Evolutionary conservation across 2,329 filamentous ascomycete genomes (phyloP), one percentile per base, ranked within the genome.

Genomic region (Fusarium musae): DNA sequence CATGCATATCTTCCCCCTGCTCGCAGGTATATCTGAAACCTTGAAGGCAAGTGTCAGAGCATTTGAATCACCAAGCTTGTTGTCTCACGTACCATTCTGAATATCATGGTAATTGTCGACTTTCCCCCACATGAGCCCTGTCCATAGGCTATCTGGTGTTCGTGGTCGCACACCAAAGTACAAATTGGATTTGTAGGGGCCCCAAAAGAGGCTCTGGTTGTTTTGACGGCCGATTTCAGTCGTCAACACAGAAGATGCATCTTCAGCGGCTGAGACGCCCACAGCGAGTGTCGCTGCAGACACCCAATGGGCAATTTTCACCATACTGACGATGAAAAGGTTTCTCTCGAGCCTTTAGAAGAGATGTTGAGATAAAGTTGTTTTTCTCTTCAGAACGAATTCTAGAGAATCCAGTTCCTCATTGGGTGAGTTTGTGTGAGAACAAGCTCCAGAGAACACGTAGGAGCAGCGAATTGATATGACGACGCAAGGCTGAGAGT

Each of bases 11-110:
- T 81, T 97, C 94, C 81, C 96, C 90, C 82, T 99, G 96, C 82
- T 98, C 96, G 84, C 96, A 99, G 0, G 96, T 98, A 82, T 97
- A 95, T 73, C 96, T 91, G 78, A 98, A 93, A 77, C 92, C 94
- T 96, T 46, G 16, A 79, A 19, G 19, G 30, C 19, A 8, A 39
- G 12, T 49, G 70, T 70, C 61, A 59, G 69, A 43, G 26, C 39
- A 62, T 47, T 37, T 39, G 37, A 63, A 28, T 2, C 26, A 59
- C 40, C 10, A 49, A 46, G 28, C 28, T n/a, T 9, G 53, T 60
- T 42, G n/a, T 49, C 36, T 61, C 32, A 67, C 75, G 80, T 85
- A 96, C 94, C 93, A 68, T 91, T 84, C 80, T 96, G 93, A 60
- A 95, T 89, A 69, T 90, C 90, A 46, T 86, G 84, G 82, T 92